phyloP scores from a whole-genome alignment of 2,329 filamentous ascomycete species.

The Chaetomiaceae sp. region DNA sequence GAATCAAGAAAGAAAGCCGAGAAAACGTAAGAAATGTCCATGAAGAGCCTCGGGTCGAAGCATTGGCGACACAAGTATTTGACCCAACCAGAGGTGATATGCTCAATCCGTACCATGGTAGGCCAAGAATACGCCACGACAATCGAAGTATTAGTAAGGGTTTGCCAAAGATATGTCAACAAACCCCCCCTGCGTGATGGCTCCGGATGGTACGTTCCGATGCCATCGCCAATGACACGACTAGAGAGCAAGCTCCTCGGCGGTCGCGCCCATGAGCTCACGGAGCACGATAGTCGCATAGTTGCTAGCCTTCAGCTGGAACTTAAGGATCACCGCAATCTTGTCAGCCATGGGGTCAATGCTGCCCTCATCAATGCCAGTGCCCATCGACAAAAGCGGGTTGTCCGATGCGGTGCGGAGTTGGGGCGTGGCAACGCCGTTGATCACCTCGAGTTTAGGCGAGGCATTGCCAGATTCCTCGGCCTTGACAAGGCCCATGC shows the following conservation, averaged over 20 bases:
- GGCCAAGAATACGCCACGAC: neutral
- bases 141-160: neutral
- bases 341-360: slow-evolving; percentile 24
- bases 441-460: slow-evolving; percentile 11
- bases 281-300: slow-evolving; percentile 38
- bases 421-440: slow-evolving; percentile 19
- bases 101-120: neutral
- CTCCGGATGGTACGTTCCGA: neutral
- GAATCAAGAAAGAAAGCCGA: neutral
- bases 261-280: slow-evolving; percentile 31
- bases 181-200: neutral
- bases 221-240: neutral
- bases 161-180: slow-evolving; percentile 1
- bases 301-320: slow-evolving; percentile 35
- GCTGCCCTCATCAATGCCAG: slow-evolving; percentile 22
- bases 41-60: neutral
- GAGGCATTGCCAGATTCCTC: neutral
- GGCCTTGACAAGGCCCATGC: slow-evolving; percentile 2
- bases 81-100: neutral
- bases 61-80: neutral
- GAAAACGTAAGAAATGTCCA: neutral
- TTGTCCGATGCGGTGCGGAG: slow-evolving; percentile 24
- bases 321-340: slow-evolving; percentile 37
- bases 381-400: slow-evolving; percentile 18
- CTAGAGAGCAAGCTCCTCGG: slow-evolving; percentile 13